A percentile compares a stretch with the other conserved stretches of the same genome.
Conservation (phyloP, 192 early-diverging fungal genomes). For the Rhizoclosmatium globosum region DNA sequence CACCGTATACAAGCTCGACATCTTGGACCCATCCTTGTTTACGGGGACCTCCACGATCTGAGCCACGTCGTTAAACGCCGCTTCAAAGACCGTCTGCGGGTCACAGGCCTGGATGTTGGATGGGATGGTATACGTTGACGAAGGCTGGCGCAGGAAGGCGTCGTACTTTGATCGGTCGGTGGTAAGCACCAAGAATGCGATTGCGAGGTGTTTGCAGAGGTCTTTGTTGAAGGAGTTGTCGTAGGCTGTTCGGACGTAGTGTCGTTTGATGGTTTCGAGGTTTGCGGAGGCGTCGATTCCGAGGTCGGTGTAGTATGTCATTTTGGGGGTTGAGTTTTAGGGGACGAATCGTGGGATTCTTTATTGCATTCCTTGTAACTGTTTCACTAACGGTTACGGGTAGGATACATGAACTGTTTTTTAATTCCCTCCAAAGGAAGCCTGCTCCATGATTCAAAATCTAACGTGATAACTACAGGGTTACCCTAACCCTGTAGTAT, state of each 20-base stretch:
- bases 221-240: not conserved
- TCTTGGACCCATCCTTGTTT: not conserved
- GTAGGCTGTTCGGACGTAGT: not conserved
- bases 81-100: not conserved
- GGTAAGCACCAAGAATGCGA: not conserved
- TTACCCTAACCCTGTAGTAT: too few species aligned
- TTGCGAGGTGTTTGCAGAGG: not conserved
- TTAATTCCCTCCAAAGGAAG: too few species aligned
- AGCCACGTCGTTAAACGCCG: not conserved
- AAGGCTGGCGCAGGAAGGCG: not conserved
- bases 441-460: too few species aligned
- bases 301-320: conserved; percentile 3
- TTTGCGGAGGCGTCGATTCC: not conserved
- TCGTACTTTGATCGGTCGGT: not conserved
- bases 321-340: not conserved
- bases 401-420: too few species aligned
- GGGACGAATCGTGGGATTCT: too few species aligned
- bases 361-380: too few species aligned
- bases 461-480: too few species aligned
- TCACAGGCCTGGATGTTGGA: not conserved
- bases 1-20: not conserved
- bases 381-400: too few species aligned
- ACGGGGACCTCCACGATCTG: not conserved
- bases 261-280: not conserved
- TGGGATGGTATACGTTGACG: not conserved